phyloP scores from a whole-genome alignment of 2,329 filamentous ascomycete species.

The Chrysosporium keratinophilum region DNA sequence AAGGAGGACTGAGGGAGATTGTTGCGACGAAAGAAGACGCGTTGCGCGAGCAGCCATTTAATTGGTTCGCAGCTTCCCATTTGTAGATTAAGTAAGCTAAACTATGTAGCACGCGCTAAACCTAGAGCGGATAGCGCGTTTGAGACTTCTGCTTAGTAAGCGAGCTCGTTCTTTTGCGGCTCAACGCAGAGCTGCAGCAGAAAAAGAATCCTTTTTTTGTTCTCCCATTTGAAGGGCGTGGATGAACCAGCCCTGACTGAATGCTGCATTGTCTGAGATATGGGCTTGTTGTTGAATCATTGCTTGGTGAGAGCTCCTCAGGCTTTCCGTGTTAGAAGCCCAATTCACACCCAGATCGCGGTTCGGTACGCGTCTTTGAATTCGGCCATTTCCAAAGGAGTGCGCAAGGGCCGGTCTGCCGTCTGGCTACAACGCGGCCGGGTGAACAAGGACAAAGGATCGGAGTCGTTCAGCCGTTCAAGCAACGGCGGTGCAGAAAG shows the following conservation, averaged over 20 bases:
- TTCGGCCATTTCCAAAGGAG: conserved; percentile 59
- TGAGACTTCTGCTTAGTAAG: not conserved
- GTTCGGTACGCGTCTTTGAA: conserved; percentile 47
- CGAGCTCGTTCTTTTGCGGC: not conserved
- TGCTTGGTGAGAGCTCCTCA: not conserved
- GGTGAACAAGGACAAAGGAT: not conserved
- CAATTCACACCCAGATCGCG: not conserved
- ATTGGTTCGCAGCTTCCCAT: not conserved
- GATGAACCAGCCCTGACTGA: not conserved
- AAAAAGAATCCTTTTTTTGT: not conserved
- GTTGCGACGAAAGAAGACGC: not conserved
- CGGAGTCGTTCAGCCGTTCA: not conserved
- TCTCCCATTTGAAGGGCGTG: not conserved
- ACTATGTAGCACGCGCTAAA: too few relatives aligned
- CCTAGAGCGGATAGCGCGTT: too few relatives aligned
- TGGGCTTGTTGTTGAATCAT: not conserved
- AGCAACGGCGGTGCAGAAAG: not conserved
- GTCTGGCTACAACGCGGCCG: not conserved
- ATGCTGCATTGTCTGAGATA: not conserved
- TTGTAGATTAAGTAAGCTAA: too few relatives aligned
- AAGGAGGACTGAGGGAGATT: not conserved
- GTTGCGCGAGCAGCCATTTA: not conserved
- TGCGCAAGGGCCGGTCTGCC: conserved; percentile 37
- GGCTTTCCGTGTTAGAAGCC: not conserved
- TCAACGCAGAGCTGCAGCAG: too few relatives aligned